Evolutionary conservation across 192 early-diverging fungal species (phyloP), one percentile per base, ranked within the genome.

Genomic region (Coemansia umbellata): DNA sequence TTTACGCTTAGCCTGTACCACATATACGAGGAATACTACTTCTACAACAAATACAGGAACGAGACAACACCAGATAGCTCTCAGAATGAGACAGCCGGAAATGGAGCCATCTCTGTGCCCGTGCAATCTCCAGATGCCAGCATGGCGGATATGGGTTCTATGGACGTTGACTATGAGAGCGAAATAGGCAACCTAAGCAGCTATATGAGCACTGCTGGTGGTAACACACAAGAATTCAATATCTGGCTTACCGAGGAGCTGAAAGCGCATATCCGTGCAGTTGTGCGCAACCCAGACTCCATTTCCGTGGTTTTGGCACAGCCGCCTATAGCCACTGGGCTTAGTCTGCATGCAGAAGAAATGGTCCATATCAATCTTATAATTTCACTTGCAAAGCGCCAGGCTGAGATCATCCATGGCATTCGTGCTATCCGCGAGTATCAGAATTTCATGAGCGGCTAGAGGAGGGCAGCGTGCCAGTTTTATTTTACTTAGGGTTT

Each of bases 21-120:
- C 31, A 66, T 74, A 32, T 74, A 66, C 55, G 70, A 74, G 47
- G 70, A 74, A 50, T 63, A 55, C 40, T 74, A 74, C 50, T 74
- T 66, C 36, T 74, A 66, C 63, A 62, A 36, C 47, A 66, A 74
- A 55, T 74, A 53, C 55, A 53, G 45, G 30, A 55, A 56, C 35
- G 70, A 62, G 28, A 53, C 49, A 5, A 50, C 69, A 35, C 69
- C 69, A 5, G 61, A 72, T 18, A 35, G 44, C 31, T 47, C 58
- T 13, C 62, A 60, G 47, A 7, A 19, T 2, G 60, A 59, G 15
- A 30, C 10, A 8, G 27, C 13, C 21, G n/a, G 27, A 19, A 33
- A 36, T 8, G 21, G 52, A 8, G 52, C 60, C 0, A 43, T 58
- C 27, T 26, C 60, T 1, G 39, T 70, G 18, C 60, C 68, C 18